Base-by-base conservation (phyloP, 345 rosid genomes). In the Eucalyptus camaldulensis region DNA sequence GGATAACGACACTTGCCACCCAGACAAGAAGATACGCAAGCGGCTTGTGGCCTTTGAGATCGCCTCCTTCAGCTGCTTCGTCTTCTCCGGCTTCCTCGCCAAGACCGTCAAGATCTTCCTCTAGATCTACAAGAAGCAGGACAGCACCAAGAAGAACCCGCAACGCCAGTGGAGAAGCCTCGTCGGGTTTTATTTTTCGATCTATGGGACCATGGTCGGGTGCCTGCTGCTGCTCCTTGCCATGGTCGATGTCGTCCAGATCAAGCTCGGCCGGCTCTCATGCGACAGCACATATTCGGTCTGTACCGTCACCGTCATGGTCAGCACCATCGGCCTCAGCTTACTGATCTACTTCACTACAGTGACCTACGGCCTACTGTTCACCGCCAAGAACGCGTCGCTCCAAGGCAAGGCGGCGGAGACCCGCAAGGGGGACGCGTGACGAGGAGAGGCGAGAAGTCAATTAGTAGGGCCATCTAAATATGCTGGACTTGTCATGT, bases 41-140 rank as follows among this genome's bases (percentile, higher is more conserved):
- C 86, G 90, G 58, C 87, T 89, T 4, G 90, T 89, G 10, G 17
- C 9, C 67, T 86, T 16, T 29, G 90, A 89, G 58, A 89, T 89
- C 27, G 87, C 85, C 14, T 89, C 90, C 58, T 89, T 89, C 62
- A 85, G 90, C 85, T 89, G 90, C 88, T 89, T 89, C 9, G 81
- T 89, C n/a, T 89, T 89, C 85, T 89, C 90, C 29, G 88, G 90
- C 72, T 62, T 89, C 80, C 11, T 89, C 49, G 90, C 90, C 37
- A 89, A 89, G 62, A 89, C 90, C 62, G 90, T 86, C 83, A 86
- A 89, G 90, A 62, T 89, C 45, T 86, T 62, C 85, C 65, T 89
- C 88, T 89, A 89, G 62, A 86, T 86, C 45, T 62, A 31, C 47
- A 81, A 89, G 49, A 86, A 31, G 37, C 37, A 31, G n/a, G 85